Evolutionary conservation across 805 yeast species (phyloP), one percentile per base, ranked within the genome.

Genomic region (Pichia membranifaciens): DNA sequence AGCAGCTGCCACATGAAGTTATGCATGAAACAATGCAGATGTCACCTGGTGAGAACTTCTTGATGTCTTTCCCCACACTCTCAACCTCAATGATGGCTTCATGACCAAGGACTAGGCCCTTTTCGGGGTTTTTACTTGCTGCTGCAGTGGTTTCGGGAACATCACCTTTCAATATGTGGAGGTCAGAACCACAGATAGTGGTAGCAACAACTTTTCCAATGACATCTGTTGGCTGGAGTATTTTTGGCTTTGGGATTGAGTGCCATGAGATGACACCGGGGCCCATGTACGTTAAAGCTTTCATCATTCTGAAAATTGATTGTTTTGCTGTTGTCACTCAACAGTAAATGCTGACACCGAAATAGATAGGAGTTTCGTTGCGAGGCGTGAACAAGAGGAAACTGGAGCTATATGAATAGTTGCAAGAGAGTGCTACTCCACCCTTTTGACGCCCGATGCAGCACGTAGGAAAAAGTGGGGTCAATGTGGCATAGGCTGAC

Each of bases 181-280:
- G 67, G 58, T 81, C 86, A 2, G 82, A 70, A 37, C 85, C 85
- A 60, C 85, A 81, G 40, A 81, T 79, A 7, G 85, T 82, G 1
- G 84, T 78, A 28, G 76, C 72, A 41, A 72, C 60, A 17, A 78
- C 69, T 57, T 77, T 77, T 43, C 82, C 75, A 36, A 80, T 59
- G 2, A 79, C 85, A 55, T 80, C 84, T 15, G 77, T 71, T 37
- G 78, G 72, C 16, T 69, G 61, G 17, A 60, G 47, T 45, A 78
- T 61, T 23, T 55, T 58, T 33, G 85, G 84, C 44, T 62, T 66
- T 20, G 72, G 62, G 22, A 72, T 67, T 1, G 59, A 44, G 23
- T 62, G 67, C 60, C 74, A 60, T 12, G 66, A 58, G 43, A 68
- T 68, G 17, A 58, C 50, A 2, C 73, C 71, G 8, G 76, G 70